Evolutionary conservation across 1,284 basidiomycete genomes (phyloP).

Genomic region (Trichosporon faecale): DNA sequence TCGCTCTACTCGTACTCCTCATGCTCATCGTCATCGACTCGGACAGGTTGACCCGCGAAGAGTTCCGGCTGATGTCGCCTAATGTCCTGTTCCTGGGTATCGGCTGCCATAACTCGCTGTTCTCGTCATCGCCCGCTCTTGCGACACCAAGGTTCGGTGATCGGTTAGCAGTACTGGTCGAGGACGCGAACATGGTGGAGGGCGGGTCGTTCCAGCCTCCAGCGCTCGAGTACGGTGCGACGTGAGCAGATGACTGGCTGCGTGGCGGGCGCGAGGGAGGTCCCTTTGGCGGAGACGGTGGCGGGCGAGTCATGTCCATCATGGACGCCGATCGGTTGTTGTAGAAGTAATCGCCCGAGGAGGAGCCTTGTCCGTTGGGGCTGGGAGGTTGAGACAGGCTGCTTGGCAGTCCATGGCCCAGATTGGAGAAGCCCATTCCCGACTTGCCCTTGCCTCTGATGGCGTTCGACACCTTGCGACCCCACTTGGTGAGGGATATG

Average conservation of each 20-base stretch:
- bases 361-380: background rate
- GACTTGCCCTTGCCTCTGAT: background rate
- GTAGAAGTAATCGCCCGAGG: background rate
- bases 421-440: conserved; percentile 7
- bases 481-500: background rate
- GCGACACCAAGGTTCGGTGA: background rate
- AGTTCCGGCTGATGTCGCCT: conserved; percentile 8
- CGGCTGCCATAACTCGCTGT: background rate
- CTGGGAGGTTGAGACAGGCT: conserved; percentile 17
- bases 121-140: background rate
- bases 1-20: conserved; percentile 5
- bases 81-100: background rate
- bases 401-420: background rate
- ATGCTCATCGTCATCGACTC: conserved; percentile 9
- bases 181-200: conserved; percentile 25
- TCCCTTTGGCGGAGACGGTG: background rate
- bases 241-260: conserved; percentile 11
- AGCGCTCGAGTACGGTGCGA: background rate
- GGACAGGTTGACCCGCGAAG: background rate
- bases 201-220: conserved; percentile 53
- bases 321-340: conserved; percentile 7
- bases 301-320: conserved; percentile 9
- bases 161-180: background rate
- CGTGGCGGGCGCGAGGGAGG: conserved; percentile 20
- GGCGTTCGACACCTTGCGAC: background rate